Percentiles rank a stretch among this genome's conserved stretches.
phyloP scores from a whole-genome alignment of 1,139 yeast genomes.

The Kodamaea sp. region DNA sequence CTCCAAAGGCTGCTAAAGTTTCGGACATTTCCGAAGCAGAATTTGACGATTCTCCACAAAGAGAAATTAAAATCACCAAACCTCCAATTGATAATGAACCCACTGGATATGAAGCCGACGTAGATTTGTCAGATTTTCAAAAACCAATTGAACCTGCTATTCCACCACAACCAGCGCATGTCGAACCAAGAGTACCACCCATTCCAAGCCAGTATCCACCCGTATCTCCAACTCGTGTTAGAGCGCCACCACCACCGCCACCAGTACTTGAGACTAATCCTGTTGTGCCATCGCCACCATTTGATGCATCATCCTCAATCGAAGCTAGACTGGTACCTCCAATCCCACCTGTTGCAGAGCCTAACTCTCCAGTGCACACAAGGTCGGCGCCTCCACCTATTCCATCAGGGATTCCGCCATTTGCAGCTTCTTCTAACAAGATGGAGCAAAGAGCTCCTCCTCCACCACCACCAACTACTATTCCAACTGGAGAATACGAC shows the following conservation, averaged over 20 bases:
- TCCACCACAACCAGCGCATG: constrained; percentile 15
- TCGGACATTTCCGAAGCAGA: constrained; percentile 20
- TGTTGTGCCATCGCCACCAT: constrained; percentile 13
- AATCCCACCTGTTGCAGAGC: not conserved
- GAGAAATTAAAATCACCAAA: constrained; percentile 11
- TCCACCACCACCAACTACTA: constrained; percentile 10
- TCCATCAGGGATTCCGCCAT: constrained; percentile 8
- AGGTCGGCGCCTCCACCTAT: constrained; percentile 13
- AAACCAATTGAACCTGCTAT: constrained; percentile 10
- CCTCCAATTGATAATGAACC: constrained; percentile 26
- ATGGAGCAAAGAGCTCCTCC: constrained; percentile 4
- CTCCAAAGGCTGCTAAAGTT: constrained; percentile 10
- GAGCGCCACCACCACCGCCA: constrained; percentile 1
- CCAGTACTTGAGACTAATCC: constrained; percentile 11
- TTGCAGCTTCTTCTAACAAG: constrained; percentile 9
- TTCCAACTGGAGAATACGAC: not conserved
- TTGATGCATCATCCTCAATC: constrained; percentile 6
- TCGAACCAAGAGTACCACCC: constrained; percentile 11
- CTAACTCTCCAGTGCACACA: too few relatives aligned
- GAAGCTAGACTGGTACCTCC: constrained; percentile 1
- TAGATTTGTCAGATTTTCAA: constrained; percentile 36
- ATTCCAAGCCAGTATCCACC: not conserved
- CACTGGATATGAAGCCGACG: constrained; percentile 47
- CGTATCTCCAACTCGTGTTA: too few relatives aligned
- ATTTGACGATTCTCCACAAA: constrained; percentile 11